A percentile compares a stretch with the other conserved stretches of the same genome.
Evolutionary conservation across 495 filamentous ascomycete genomes (phyloP).

Genomic region (Penicillium soppii): DNA sequence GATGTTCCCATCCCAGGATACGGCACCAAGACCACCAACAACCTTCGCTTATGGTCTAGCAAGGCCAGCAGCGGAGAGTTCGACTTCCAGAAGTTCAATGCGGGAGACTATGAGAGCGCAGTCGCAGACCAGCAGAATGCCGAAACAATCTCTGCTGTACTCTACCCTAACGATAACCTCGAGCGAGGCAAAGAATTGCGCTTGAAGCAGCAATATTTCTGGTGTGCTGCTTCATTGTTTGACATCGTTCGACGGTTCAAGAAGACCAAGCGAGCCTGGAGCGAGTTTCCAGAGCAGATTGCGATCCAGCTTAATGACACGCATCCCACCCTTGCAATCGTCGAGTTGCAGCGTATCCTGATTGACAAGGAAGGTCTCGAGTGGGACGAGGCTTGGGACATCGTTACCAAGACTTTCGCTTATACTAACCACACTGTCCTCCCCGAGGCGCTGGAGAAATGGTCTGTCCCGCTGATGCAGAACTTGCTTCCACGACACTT

Average conservation of each 20-base stretch:
- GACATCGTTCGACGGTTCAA: constrained; percentile 98
- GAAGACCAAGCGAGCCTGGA: constrained; percentile 90
- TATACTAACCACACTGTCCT: constrained; percentile 99
- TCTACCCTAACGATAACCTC: constrained; percentile 97
- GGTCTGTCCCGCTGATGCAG: constrained; percentile 91
- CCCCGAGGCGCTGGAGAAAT: constrained; percentile 96
- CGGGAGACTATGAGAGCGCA: constrained; percentile 94
- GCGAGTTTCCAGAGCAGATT: constrained; percentile 87
- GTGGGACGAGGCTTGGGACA: constrained; percentile 92
- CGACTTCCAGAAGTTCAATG: constrained; percentile 99
- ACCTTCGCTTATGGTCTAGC: constrained; percentile 93
- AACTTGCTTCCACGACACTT: constrained; percentile 91
- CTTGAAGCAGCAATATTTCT: constrained; percentile 99
- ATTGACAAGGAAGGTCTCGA: constrained; percentile 85
- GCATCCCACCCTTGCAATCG: constrained; percentile 93
- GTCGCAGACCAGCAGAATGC: constrained; percentile 94
- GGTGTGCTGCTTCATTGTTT: constrained; percentile 93
- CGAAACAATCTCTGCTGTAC: constrained; percentile 95
- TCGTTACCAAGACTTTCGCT: constrained; percentile 75
- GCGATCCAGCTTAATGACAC: constrained; percentile 99
- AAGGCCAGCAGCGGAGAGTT: constrained; percentile 97
- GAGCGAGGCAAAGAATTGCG: constrained; percentile 96
- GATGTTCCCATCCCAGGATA: constrained; percentile 95
- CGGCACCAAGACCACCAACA: constrained; percentile 87
- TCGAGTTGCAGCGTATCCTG: constrained; percentile 90